These are phyloP conservation scores for Talaromyces atroroseus DNA, from an alignment of 2,329 filamentous ascomycete genomes.

Conservation along the genomic window DNA sequence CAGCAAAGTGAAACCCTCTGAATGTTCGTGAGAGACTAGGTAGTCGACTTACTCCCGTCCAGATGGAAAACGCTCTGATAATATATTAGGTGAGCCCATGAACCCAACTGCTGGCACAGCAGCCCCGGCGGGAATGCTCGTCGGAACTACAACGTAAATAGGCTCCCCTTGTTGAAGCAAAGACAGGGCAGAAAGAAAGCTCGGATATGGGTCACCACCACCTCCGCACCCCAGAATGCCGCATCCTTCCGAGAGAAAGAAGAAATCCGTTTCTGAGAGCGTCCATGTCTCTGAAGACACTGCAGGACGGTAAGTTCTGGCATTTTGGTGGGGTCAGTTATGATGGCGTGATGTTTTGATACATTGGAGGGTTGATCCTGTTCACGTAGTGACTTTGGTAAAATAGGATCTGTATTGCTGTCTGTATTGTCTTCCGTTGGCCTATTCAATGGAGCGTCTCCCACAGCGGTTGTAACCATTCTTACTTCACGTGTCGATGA, in stretches of 20 bases:
- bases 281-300: conserved; percentile 27
- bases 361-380: background rate
- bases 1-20: background rate
- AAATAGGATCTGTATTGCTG: background rate
- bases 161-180: conserved; percentile 36
- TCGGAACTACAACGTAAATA: conserved; percentile 38
- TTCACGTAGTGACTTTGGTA: background rate
- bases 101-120: conserved; percentile 16
- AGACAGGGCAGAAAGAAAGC: conserved; percentile 39
- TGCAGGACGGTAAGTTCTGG: background rate
- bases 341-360: background rate
- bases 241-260: conserved; percentile 44
- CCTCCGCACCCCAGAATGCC: conserved; percentile 47
- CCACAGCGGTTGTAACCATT: background rate
- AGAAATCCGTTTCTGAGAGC: conserved; percentile 41
- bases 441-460: background rate
- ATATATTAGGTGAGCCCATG: background rate
- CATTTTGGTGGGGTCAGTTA: background rate
- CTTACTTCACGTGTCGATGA: background rate
- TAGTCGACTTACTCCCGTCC: background rate
- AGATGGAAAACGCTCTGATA: conserved; percentile 1
- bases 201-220: conserved; percentile 43
- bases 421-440: background rate
- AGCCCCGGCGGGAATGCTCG: conserved; percentile 41
- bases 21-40: background rate